Evolutionary conservation across 2,329 filamentous ascomycete genomes (phyloP).

Genomic region (Exophiala alcalophila): DNA sequence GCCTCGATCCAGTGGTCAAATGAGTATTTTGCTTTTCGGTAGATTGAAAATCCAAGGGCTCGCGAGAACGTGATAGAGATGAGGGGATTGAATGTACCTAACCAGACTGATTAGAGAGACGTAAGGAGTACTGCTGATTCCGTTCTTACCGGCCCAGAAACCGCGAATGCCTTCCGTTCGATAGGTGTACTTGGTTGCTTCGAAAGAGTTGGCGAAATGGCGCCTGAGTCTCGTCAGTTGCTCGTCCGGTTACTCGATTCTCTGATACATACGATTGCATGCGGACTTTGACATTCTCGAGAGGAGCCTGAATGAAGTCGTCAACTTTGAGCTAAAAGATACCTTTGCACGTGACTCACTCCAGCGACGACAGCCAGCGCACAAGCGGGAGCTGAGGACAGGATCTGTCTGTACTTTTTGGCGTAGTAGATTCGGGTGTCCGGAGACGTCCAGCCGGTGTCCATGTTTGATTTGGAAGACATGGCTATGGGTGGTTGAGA

Average conservation of each 20-base stretch:
- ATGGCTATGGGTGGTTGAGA: constrained; percentile 31
- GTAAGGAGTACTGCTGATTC: no score
- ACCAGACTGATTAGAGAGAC: no score
- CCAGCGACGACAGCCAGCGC: constrained; percentile 46
- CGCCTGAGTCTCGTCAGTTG: constrained; percentile 35
- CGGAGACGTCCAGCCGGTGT: constrained; percentile 27
- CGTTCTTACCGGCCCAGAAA: constrained; percentile 45
- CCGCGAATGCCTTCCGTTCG: constrained; percentile 47
- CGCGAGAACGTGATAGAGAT: constrained; percentile 46
- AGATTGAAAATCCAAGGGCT: constrained; percentile 47
- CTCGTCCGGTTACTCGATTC: neutral
- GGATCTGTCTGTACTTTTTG: constrained; percentile 47
- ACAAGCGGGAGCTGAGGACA: constrained; percentile 45
- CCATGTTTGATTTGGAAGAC: constrained; percentile 16
- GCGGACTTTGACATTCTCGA: constrained; percentile 50
- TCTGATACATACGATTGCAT: constrained; percentile 48
- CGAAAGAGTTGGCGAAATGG: constrained; percentile 43
- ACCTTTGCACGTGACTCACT: constrained; percentile 36
- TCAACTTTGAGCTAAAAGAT: constrained; percentile 15
- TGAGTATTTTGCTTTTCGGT: constrained; percentile 42
- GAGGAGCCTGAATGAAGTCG: constrained; percentile 38
- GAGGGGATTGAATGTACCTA: constrained; percentile 45
- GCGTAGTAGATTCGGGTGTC: constrained; percentile 43
- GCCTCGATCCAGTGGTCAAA: constrained; percentile 41
- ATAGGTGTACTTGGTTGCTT: constrained; percentile 47